These are phyloP conservation scores for Decorospora gaudefroyi DNA, from an alignment of 2,329 filamentous ascomycete species.

Conservation along the genomic window DNA sequence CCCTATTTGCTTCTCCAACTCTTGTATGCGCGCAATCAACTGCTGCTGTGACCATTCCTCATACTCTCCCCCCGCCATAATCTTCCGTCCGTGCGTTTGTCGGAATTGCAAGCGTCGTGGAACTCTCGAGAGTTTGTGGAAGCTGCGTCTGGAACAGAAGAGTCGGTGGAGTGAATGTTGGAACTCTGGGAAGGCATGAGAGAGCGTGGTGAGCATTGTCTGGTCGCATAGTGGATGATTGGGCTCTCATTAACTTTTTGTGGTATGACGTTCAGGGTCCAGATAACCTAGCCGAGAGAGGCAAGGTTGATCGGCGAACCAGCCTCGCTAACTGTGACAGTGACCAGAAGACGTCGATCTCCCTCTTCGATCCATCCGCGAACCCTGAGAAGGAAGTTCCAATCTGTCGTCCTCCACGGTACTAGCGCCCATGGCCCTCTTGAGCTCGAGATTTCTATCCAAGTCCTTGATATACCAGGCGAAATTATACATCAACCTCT, in stretches of 20 bases:
- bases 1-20: conserved; percentile 34
- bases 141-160: conserved; percentile 35
- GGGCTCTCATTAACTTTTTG: conserved; percentile 34
- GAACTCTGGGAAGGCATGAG: conserved; percentile 37
- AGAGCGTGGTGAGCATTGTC: conserved; percentile 36
- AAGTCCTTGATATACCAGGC: conserved; percentile 52
- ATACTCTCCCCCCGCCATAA: conserved; percentile 37
- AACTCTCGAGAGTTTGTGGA: conserved; percentile 44
- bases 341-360: conserved; percentile 55
- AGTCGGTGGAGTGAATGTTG: conserved; percentile 32
- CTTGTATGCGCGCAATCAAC: conserved; percentile 41
- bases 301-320: conserved; percentile 8
- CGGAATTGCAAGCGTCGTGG: conserved; percentile 30
- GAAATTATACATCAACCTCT: conserved; percentile 69
- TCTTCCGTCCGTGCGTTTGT: conserved; percentile 15
- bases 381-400: conserved; percentile 51
- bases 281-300: conserved; percentile 14
- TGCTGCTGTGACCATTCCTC: conserved; percentile 43
- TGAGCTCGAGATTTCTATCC: conserved; percentile 66
- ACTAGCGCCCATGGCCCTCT: conserved; percentile 63
- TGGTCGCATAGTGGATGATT: conserved; percentile 22
- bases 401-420: conserved; percentile 62
- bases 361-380: conserved; percentile 61
- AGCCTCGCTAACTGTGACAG: conserved; percentile 15
- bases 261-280: conserved; percentile 35